Evolutionary conservation across 176 grass and related monocot genomes (phyloP), one percentile per base, ranked within the genome.

Genomic region (Juncus effusus): DNA sequence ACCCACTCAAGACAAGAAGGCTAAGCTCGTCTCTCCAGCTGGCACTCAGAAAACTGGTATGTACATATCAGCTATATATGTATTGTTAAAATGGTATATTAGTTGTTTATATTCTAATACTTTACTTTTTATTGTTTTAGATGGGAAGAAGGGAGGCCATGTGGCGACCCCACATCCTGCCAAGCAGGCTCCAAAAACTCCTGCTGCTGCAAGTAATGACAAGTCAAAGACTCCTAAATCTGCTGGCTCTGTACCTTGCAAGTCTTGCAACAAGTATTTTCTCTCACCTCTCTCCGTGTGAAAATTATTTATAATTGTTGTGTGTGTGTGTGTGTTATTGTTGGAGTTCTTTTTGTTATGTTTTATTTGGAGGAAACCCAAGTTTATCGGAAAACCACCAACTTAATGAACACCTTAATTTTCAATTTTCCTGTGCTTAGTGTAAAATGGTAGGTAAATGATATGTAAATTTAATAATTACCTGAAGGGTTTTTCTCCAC

Each of bases 91-190:
- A 28, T 28, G 19, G 19, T 28, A 28, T 28, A 28, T 28, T 28
- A 28, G 19, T 28, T 28, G 19, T 28, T 28, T 9, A 47, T 47
- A 9, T 47, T n/a, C n/a, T n/a, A n/a, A n/a, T n/a, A n/a, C n/a
- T 47, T 5, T 56, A 19, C 63, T 42, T n/a, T 45, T 51, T 38
- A 35, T 68, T 78, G 58, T 28, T 55, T 47, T 60, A 82, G 92
- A 78, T 77, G 80, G 74, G 11, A 96, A 80, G 77, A 91, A 84
- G 74, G 77, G 71, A 40, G 67, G 65, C 10, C 88, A 96, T 54
- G 69, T 86, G 51, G 85, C 85, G 6, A 96, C 93, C 37, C 93
- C 93, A 3, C 88, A 96, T 64, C 93, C 93, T 4, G 79, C 82
- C 2, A 96, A 96, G 55, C 77, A 81, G 35, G 68, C 54, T 1